Base-by-base conservation (phyloP, 1,284 basidiomycete species). In the Thelephora terrestris region DNA sequence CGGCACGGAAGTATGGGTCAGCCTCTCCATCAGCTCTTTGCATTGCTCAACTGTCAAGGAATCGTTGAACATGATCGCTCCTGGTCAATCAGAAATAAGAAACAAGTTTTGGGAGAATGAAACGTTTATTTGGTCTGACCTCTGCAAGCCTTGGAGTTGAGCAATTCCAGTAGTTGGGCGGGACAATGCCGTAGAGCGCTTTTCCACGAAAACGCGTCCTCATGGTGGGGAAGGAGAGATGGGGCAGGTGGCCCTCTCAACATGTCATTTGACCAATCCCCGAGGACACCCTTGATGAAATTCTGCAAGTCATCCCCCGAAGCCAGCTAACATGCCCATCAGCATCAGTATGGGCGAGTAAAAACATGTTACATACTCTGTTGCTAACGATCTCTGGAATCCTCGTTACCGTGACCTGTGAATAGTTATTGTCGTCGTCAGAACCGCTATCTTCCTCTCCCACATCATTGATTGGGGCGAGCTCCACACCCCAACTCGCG, bases 11-110 rank as follows among this genome's bases (percentile, higher is more conserved):
- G 90, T 89, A 50, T 74, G 61, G 3, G 81, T 73, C 20, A 97
- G 71, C 54, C 81, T 74, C 5, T 60, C 55, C 34, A 97, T 69
- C 36, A 98, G 74, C 25, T 73, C 71, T 55, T 74, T 61, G 61
- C 89, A 90, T 60, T 95, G 90, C 32, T 75, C 71, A 3, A 65
- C 48, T 16, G 70, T 76, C 44, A 98, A 71, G 1, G 70, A 52
- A 61, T 97, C 94, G 56, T 92, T 93, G 72, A 98, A 98, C 94
- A 98, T 97, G 64, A 96, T 88, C 0, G 93, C 91, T 44, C 90
- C 91, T 93, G 60, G 7, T 23, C 39, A 40, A 25, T 42, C 39
- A 42, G 20, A 25, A 4, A 18, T 42, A 10, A 42, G 39, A 12
- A 10, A 6, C 29, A 12, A n/a, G 21, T 25, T 38, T 17, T 36